These are phyloP conservation scores for Eutrema japonicum DNA, from an alignment of 345 rosid genomes.

Conservation along the genomic window DNA sequence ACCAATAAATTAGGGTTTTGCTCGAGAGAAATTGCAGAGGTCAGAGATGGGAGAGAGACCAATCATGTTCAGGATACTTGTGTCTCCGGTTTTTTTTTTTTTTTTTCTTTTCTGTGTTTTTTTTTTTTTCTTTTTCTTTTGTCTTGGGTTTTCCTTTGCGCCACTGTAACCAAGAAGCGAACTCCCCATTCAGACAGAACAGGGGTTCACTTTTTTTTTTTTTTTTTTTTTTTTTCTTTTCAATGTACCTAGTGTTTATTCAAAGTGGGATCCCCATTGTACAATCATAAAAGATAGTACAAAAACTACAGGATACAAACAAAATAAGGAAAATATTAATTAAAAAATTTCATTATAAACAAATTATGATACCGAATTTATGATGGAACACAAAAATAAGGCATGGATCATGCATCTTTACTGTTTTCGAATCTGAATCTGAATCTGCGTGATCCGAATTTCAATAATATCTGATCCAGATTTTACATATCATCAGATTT, in stretches of 20 bases:
- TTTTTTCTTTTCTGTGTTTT: not conserved
- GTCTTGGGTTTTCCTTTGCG: slow-evolving; percentile 16
- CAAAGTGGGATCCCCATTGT: slow-evolving; percentile 26
- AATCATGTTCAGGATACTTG: slow-evolving; percentile 31
- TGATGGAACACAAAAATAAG: not conserved
- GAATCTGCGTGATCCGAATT: not conserved
- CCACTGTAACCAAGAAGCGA: slow-evolving; percentile 33
- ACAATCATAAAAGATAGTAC: not conserved
- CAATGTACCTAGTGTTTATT: not conserved
- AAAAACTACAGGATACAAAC: not conserved
- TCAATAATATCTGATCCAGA: no score
- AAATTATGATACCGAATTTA: not conserved
- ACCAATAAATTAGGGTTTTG: slow-evolving; percentile 45
- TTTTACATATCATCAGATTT: not conserved
- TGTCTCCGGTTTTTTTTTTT: not conserved
- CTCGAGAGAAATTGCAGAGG: slow-evolving; percentile 38
- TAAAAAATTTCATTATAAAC: not conserved
- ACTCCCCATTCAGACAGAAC: slow-evolving; percentile 35
- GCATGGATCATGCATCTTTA: not conserved
- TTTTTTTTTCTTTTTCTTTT: not conserved
- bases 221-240: not conserved
- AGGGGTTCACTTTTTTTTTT: slow-evolving; percentile 32
- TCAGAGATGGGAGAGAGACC: slow-evolving; percentile 14
- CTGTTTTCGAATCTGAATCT: not conserved
- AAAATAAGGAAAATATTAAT: not conserved